Percentiles rank a stretch among this genome's conserved stretches.
Evolutionary conservation across 2,329 filamentous ascomycete genomes (phyloP).

Genomic region (Arthrobotrys iridis): DNA sequence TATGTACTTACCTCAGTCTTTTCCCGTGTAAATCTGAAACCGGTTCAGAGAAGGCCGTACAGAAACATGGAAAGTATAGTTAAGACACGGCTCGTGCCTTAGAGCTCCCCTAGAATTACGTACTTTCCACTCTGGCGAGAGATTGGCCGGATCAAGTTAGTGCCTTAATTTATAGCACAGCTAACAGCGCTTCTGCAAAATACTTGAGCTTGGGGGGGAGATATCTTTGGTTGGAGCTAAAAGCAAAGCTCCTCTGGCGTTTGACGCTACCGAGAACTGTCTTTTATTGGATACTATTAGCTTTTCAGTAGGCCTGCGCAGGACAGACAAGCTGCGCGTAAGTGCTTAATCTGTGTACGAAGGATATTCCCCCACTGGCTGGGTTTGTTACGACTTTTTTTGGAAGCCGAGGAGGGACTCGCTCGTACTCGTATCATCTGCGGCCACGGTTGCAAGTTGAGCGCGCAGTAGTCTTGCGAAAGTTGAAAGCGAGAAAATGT

Average conservation of each 20-base stretch:
- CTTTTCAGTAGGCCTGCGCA: neutral
- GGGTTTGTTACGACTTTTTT: constrained; percentile 13
- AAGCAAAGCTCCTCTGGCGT: constrained; percentile 35
- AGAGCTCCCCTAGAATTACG: constrained; percentile 1
- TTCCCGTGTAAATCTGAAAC: constrained; percentile 12
- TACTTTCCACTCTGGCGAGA: constrained; percentile 3
- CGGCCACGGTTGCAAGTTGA: constrained; percentile 33
- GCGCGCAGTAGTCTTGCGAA: neutral
- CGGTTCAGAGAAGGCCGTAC: neutral
- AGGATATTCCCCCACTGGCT: constrained; percentile 33
- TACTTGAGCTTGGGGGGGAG: neutral
- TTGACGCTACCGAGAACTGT: constrained; percentile 23
- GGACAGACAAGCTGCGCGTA: constrained; percentile 40
- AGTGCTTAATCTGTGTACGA: too few species aligned
- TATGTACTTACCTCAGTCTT: constrained; percentile 3
- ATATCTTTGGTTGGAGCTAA: constrained; percentile 10
- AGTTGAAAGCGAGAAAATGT: neutral
- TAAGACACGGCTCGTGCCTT: constrained; percentile 26
- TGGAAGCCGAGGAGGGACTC: neutral
- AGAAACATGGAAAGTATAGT: constrained; percentile 8
- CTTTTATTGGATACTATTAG: constrained; percentile 31
- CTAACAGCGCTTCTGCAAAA: constrained; percentile 36
- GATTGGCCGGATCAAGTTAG: constrained; percentile 47
- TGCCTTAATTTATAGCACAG: constrained; percentile 8
- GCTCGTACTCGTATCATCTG: constrained; percentile 16